Base-by-base conservation (phyloP, 2,329 filamentous ascomycete species). In the Epichloe hybrida region DNA sequence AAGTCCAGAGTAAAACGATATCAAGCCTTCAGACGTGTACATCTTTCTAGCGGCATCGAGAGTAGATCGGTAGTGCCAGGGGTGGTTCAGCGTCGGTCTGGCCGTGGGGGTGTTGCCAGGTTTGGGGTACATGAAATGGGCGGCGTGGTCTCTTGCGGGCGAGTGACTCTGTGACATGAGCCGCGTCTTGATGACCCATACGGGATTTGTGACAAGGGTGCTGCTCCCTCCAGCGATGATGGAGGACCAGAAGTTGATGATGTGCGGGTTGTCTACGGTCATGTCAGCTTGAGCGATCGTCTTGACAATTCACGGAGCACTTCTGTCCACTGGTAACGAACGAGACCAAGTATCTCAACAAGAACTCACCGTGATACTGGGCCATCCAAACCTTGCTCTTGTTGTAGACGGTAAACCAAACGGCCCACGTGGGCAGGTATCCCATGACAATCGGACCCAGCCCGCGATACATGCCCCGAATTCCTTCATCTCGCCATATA, bases 151-250 rank as follows among this genome's bases (percentile, higher is more conserved):
- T 63, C 68, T 72, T 66, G 63, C 55, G 68, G 63, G 66, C 72
- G 54, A 57, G 69, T 74, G 56, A 77, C 82, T 85, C 71, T 97
- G 93, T 38, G 93, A 95, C 93, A 97, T 97, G 59, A 98, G 79
- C 58, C 93, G 79, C 46, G 93, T 98, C 70, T 98, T 98, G 72
- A 98, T 95, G 38, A 98, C 93, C 93, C 93, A 98, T 54, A 98
- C 98, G 1, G 93, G 93, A 66, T 97, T 98, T 23, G 93, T 98
- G 55, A 84, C 86, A 55, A 97, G 77, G 4, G 93, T 98, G 58
- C 90, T 96, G 70, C 86, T 95, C 54, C 83, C 89, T 49, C 93
- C 93, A 23, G 91, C 93, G 51, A 89, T 79, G 54, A 98, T 80
- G 9, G 93, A 95, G 21, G 93, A 93, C 73, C 86, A 90, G 57